These are phyloP conservation scores for Cardiospermum halicacabum DNA, from an alignment of 345 rosid species.

Conservation along the genomic window DNA sequence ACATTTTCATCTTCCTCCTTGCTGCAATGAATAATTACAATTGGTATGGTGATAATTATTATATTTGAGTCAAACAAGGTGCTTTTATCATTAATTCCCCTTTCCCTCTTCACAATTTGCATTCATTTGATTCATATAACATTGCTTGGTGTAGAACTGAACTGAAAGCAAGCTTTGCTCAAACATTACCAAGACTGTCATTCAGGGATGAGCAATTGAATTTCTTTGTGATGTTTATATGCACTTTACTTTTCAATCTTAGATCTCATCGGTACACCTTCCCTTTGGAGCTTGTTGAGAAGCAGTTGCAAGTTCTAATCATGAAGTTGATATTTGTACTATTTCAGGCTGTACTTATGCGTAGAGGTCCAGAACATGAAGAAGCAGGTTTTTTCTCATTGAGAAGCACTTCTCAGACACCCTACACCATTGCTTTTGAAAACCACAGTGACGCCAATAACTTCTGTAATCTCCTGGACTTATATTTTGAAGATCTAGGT, in stretches of 20 bases:
- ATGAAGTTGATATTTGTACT: neutral
- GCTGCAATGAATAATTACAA: neutral
- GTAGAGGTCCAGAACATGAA: conserved; percentile 45
- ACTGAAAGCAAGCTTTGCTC: neutral
- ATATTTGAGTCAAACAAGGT: neutral
- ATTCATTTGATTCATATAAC: neutral
- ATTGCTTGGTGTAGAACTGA: neutral
- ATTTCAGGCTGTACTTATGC: conserved; percentile 64
- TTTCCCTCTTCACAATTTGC: neutral
- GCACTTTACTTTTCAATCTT: neutral
- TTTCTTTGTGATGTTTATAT: neutral
- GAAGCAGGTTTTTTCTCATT: conserved; percentile 46
- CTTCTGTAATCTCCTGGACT: conserved; percentile 65
- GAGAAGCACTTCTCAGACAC: conserved; percentile 25
- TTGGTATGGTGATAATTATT: neutral
- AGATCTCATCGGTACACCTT: neutral
- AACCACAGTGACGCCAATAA: conserved; percentile 73
- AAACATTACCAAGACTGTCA: neutral
- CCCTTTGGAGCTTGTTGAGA: neutral
- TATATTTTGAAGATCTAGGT: conserved; percentile 61
- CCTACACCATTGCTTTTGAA: conserved; percentile 64
- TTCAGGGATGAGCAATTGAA: neutral
- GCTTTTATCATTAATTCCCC: neutral
- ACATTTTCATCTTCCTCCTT: neutral
- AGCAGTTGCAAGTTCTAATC: neutral